Evolutionary conservation across 805 yeast genomes (phyloP), one percentile per base, ranked within the genome.

Genomic region (Cyberlindnera sargentensis): DNA sequence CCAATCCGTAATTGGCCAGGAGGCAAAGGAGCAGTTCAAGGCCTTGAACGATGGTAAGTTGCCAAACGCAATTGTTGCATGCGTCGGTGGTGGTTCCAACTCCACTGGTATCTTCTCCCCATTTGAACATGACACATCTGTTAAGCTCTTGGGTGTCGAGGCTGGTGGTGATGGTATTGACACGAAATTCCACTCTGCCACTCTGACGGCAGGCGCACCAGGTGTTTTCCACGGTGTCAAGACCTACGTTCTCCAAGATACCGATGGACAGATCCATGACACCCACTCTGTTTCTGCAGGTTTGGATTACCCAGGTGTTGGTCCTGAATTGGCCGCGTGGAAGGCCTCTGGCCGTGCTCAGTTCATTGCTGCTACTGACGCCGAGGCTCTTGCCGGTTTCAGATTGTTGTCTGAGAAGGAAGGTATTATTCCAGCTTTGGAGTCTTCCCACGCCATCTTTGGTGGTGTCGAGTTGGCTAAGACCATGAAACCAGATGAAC

Each of bases 21-120:
- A 93, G 71, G 86, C 96, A 37, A 89, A 86, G 66, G 82, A 85
- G 64, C 96, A 93, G 68, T 90, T 90, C 69, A 79, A 76, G 52
- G 79, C 76, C 52, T 68, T 83, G 54, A 88, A 86, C 64, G 69
- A 78, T 48, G 95, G 95, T 34, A 82, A 78, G 57, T 73, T 93
- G 51, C 99, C 99, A 39, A 86, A 93, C 58, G 88, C 90, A 20
- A 80, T 93, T 35, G 96, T 93, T 49, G 99, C 99, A 2, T 93
- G 99, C 74, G 99, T 93, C 40, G 99, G 99, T 58, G 99, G 99
- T 60, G 99, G 99, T 44, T 88, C 96, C 20, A 93, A 93, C 74
- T 83, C 96, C 41, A 80, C 95, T 30, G 99, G 99, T 64, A 80
- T 91, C 77, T 93, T 93, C 66, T 81, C 88, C 24, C 97, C 98